These are phyloP conservation scores for Colletotrichum euphorbiae DNA, from an alignment of 2,329 filamentous ascomycete species.

Conservation along the genomic window DNA sequence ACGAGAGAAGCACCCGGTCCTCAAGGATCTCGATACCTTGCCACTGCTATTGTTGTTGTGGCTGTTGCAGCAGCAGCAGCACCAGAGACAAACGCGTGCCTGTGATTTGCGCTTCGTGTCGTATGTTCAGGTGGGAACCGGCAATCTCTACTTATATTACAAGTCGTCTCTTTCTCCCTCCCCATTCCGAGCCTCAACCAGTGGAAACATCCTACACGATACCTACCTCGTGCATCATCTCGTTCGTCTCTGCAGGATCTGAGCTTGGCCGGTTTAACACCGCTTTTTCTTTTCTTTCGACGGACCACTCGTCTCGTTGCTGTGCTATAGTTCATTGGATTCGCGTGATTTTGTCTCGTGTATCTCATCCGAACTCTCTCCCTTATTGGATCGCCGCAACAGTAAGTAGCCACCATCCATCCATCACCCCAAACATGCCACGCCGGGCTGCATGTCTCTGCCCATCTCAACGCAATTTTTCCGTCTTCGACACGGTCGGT, in stretches of 20 bases:
- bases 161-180: not conserved
- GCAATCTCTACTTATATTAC: conserved; percentile 27
- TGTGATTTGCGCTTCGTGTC: not conserved
- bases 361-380: conserved; percentile 3
- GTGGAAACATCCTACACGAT: not conserved
- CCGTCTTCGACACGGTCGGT: not conserved
- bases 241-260: conserved; percentile 15
- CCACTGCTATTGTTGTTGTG: not conserved
- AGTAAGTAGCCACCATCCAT: not conserved
- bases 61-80: not conserved
- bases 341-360: not conserved
- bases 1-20: not conserved
- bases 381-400: conserved; percentile 6
- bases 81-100: not conserved
- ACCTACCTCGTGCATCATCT: not conserved
- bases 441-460: conserved; percentile 15
- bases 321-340: not conserved
- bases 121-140: not conserved
- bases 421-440: conserved; percentile 2
- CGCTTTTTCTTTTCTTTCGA: not conserved
- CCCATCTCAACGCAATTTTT: conserved; percentile 22
- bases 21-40: not conserved
- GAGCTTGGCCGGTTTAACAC: not conserved
- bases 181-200: not conserved
- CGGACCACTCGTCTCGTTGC: no score